Base-by-base conservation (phyloP, 2,329 filamentous ascomycete genomes). In the Thielaviopsis ethacetica region DNA sequence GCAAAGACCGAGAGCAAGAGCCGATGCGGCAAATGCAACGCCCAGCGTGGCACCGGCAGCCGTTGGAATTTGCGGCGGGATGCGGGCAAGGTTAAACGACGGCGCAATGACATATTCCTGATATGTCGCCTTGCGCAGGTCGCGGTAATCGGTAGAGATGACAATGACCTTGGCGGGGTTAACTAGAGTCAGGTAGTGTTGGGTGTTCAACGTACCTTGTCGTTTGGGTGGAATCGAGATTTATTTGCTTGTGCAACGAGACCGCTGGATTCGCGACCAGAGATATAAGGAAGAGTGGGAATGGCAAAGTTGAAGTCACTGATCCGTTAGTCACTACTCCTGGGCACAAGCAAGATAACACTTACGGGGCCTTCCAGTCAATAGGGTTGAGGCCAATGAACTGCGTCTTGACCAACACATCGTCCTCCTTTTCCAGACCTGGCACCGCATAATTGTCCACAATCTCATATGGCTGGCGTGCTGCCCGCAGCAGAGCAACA, bases 341-440 rank as follows among this genome's bases (percentile, higher is more conserved):
- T 49, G 19, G 21, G 17, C 17, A 38, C 26, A 19, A 34, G 19
- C 26, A 47, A 7, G 22, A 56, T 13, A 4, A 44, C 12, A 74
- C 80, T 64, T 71, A 86, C 83, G 84, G 82, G 61, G 81, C 78
- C 71, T 86, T 86, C 82, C 82, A 87, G 67, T 88, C 86, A 59
- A 90, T 85, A 0, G 86, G 86, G 65, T 90, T 90, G 44, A 90
- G 70, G 0, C 86, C 85, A 64, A 88, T 83, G 13, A 79, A 79
- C 44, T 77, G 71, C 1, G 82, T 77, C 66, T 78, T 78, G n/a
- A 88, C 76, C 5, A 88, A 70, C 5, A 87, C 69, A 64, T 88
- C 81, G 51, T 64, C 62, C 5, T 64, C 65, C 22, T 17, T 34
- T 50, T 54, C 50, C 2, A 50, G 49, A 24, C 26, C 4, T 6